Evolutionary conservation across 2,329 filamentous ascomycete species (phyloP).

Genomic region (Thermothelomyces thermophilus): DNA sequence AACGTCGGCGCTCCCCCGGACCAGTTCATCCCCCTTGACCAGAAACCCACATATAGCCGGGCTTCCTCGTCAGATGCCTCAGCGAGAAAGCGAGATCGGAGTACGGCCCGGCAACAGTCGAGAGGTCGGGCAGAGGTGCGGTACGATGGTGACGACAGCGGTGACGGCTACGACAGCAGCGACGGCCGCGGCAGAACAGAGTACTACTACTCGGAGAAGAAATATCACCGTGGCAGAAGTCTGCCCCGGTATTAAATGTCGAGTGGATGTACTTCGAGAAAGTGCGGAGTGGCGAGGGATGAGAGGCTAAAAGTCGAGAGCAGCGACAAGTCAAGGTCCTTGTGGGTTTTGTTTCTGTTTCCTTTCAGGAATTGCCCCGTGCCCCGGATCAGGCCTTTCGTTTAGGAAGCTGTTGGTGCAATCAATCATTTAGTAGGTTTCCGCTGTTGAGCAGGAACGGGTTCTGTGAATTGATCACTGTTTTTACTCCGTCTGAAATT

Average conservation of each 20-base stretch:
- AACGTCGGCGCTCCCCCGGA: constrained; percentile 14
- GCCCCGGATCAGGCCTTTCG: too few species aligned
- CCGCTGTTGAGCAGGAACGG: too few species aligned
- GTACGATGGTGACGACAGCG: constrained; percentile 13
- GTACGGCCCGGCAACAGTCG: constrained; percentile 9
- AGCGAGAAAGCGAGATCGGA: constrained; percentile 8
- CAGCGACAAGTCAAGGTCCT: not conserved
- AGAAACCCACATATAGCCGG: constrained; percentile 11
- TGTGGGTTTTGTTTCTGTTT: not conserved
- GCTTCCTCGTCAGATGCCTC: constrained; percentile 10
- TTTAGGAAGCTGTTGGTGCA: too few species aligned
- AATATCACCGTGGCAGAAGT: constrained; percentile 12
- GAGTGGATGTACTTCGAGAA: not conserved
- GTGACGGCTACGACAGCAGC: constrained; percentile 16
- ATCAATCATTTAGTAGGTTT: too few species aligned
- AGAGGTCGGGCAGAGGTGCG: constrained; percentile 9
- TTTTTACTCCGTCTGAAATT: too few species aligned
- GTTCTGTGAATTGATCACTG: too few species aligned
- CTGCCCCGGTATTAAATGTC: not conserved
- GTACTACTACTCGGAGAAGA: constrained; percentile 19
- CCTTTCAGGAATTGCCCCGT: too few species aligned
- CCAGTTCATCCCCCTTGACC: constrained; percentile 14
- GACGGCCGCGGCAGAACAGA: constrained; percentile 13
- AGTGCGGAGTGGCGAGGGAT: too few species aligned
- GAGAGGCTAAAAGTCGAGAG: too few species aligned